phyloP scores from a whole-genome alignment of 805 yeast genomes.

The Ogataea populi-albae region DNA sequence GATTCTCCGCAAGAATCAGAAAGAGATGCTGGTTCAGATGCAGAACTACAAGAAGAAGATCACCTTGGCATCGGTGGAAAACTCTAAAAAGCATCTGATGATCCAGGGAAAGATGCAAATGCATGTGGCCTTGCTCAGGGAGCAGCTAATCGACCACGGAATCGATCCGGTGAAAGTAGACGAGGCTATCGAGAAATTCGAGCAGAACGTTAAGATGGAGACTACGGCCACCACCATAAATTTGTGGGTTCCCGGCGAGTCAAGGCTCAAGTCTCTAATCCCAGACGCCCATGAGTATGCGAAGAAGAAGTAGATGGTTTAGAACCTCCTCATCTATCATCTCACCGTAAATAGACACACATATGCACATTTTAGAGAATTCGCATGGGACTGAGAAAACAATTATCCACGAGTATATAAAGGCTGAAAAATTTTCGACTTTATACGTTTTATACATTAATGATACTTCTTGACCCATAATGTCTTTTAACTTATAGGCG shows the following conservation, averaged over 20 bases:
- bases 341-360: not conserved
- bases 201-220: conserved; percentile 55
- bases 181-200: conserved; percentile 52
- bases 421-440: conserved; percentile 32
- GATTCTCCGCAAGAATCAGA: conserved; percentile 26
- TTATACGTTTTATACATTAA: conserved; percentile 25
- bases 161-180: conserved; percentile 56
- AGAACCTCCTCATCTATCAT: not conserved
- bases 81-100: conserved; percentile 45
- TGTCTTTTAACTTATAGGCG: conserved; percentile 53
- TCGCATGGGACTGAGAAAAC: no score
- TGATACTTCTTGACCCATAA: conserved; percentile 8
- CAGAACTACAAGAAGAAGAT: conserved; percentile 49
- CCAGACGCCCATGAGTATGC: conserved; percentile 66
- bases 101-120: conserved; percentile 58
- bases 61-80: conserved; percentile 51
- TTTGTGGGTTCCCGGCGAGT: conserved; percentile 58
- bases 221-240: conserved; percentile 55
- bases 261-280: conserved; percentile 45
- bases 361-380: no score
- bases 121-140: conserved; percentile 63
- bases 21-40: conserved; percentile 45
- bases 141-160: conserved; percentile 58
- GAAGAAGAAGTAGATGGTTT: conserved; percentile 29
- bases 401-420: not conserved